A percentile compares a stretch with the other conserved stretches of the same genome.
These are phyloP conservation scores for Saccharomycopsis fodiens DNA, from an alignment of 805 yeast genomes.

Conservation along the genomic window DNA sequence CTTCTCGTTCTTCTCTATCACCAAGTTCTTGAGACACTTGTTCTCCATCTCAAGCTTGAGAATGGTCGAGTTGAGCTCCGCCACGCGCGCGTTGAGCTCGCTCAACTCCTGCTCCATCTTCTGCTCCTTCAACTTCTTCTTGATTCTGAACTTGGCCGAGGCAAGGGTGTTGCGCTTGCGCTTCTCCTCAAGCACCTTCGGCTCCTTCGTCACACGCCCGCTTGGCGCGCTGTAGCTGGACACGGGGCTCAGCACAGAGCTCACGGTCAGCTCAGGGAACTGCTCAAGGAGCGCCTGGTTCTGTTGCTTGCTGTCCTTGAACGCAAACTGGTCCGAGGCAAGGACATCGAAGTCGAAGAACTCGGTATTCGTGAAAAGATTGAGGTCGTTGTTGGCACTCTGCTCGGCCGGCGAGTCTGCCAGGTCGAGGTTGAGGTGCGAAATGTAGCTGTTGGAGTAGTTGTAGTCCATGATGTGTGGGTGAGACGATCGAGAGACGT, in stretches of 20 bases:
- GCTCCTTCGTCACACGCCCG: constrained; percentile 23
- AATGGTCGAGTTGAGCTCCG: constrained; percentile 37
- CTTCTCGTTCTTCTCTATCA: constrained; percentile 42
- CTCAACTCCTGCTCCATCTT: constrained; percentile 46
- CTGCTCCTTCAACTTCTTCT: constrained; percentile 52
- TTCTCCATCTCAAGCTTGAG: constrained; percentile 57
- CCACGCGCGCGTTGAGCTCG: constrained; percentile 38
- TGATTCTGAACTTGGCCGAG: constrained; percentile 54
- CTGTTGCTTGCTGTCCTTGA: constrained; percentile 8
- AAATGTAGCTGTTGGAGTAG: constrained; percentile 14
- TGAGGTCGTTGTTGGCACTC: constrained; percentile 6
- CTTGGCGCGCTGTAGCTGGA: neutral
- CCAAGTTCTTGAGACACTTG: constrained; percentile 44
- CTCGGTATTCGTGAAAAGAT: constrained; percentile 10
- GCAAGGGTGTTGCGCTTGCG: constrained; percentile 58
- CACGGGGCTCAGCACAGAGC: neutral
- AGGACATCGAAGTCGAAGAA: constrained; percentile 14
- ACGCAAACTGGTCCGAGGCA: constrained; percentile 6
- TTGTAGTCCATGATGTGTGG: constrained; percentile 14
- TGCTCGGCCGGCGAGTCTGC: constrained; percentile 8
- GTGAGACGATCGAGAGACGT: no score
- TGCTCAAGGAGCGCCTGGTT: neutral
- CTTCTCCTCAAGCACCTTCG: constrained; percentile 35
- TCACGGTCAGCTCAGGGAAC: neutral
- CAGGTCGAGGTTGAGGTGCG: constrained; percentile 9